phyloP scores from a whole-genome alignment of 2,329 filamentous ascomycete species.

The Diatrype stigma region DNA sequence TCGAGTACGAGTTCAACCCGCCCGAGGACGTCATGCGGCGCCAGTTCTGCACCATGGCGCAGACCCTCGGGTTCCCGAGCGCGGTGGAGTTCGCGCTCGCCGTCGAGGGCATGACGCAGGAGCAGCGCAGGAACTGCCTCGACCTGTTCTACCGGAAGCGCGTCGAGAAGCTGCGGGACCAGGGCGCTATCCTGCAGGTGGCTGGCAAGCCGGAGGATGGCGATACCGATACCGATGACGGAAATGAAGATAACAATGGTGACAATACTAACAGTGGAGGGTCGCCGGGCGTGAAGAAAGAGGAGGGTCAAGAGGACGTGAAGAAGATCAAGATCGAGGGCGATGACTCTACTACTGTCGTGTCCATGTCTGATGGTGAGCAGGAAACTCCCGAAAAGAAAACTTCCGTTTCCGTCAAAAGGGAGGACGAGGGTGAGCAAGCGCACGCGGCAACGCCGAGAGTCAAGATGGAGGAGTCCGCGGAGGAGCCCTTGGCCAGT shows the following conservation, averaged over 20 bases:
- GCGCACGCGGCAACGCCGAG: conserved; percentile 8
- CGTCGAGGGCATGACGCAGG: conserved; percentile 87
- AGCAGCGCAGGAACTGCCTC: conserved; percentile 71
- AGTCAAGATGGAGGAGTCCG: conserved; percentile 5
- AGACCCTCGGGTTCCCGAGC: conserved; percentile 69
- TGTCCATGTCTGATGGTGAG: no score
- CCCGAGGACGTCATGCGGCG: conserved; percentile 68
- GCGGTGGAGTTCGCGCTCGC: conserved; percentile 83
- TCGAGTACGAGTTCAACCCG: conserved; percentile 61
- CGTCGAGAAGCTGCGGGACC: conserved; percentile 43
- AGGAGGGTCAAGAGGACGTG: background rate
- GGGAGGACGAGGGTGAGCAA: conserved; percentile 1
- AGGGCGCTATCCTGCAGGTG: conserved; percentile 16
- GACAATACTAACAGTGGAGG: no score
- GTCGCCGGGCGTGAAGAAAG: no score
- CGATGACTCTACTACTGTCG: no score
- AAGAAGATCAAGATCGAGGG: conserved; percentile 5
- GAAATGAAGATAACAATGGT: no score
- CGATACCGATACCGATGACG: background rate
- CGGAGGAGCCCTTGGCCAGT: background rate
- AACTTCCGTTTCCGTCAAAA: no score
- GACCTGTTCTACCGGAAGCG: conserved; percentile 75
- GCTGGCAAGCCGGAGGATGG: background rate
- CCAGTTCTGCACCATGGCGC: conserved; percentile 90
- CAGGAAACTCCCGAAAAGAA: no score